Conservation (phyloP, 352 stramenopile species). For the Globisporangium cystogenes region DNA sequence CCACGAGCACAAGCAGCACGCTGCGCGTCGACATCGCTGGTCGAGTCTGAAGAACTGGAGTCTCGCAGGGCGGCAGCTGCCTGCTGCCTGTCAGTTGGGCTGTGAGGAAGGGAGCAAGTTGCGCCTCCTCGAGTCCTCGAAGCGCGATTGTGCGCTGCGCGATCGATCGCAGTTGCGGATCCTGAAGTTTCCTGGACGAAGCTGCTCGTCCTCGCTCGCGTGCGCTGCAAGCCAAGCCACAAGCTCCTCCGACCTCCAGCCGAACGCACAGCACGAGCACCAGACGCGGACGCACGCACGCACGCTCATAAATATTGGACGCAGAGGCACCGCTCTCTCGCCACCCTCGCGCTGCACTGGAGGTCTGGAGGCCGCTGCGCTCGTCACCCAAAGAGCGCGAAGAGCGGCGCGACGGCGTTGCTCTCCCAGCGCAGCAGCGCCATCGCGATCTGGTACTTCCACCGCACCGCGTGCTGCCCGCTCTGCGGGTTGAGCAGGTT, state of each 20-base stretch:
- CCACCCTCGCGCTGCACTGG: neutral
- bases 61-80: too few relatives aligned
- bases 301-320: slow-evolving; percentile 1
- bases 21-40: too few relatives aligned
- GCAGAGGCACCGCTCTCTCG: neutral
- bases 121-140: too few relatives aligned
- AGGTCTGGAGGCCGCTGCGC: too few relatives aligned
- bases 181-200: too few relatives aligned
- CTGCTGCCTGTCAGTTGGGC: too few relatives aligned
- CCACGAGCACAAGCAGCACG: neutral
- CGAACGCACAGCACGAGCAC: neutral
- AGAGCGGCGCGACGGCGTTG: slow-evolving; percentile 68
- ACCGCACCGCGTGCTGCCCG: slow-evolving; percentile 52
- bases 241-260: neutral
- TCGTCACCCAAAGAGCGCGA: slow-evolving; percentile 44
- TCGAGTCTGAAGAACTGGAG: too few relatives aligned
- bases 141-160: too few relatives aligned
- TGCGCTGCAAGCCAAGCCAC: too few relatives aligned
- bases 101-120: too few relatives aligned
- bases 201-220: too few relatives aligned
- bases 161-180: neutral
- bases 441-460: slow-evolving; percentile 84
- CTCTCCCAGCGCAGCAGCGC: slow-evolving; percentile 72
- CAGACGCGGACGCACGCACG: too few relatives aligned
- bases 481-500: slow-evolving; percentile 52